These are phyloP conservation scores for Raffaelea albimanens DNA, from an alignment of 2,329 filamentous ascomycete species.

Conservation along the genomic window DNA sequence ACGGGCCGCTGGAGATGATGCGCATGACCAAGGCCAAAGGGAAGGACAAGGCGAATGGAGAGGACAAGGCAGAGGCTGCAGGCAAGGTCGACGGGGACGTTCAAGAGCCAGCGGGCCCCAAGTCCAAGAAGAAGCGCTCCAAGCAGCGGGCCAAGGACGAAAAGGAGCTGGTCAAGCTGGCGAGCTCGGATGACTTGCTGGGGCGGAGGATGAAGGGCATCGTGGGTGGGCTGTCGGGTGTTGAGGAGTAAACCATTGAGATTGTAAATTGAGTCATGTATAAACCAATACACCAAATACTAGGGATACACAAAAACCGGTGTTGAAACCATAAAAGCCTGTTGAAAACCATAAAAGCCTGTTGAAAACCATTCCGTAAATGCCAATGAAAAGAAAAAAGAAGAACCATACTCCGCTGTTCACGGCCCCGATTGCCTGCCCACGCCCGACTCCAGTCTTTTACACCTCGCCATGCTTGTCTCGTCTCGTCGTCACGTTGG, in stretches of 20 bases:
- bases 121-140: slow-evolving; percentile 15
- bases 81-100: slow-evolving; percentile 1
- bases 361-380: too few species aligned
- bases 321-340: neutral
- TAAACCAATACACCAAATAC: too few species aligned
- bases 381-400: too few species aligned
- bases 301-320: too few species aligned
- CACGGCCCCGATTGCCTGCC: too few species aligned
- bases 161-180: slow-evolving; percentile 40
- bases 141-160: slow-evolving; percentile 23
- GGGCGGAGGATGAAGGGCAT: slow-evolving; percentile 50
- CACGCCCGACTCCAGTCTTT: neutral
- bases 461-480: too few species aligned
- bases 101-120: slow-evolving; percentile 1
- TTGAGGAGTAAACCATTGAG: slow-evolving; percentile 30
- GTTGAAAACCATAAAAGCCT: neutral
- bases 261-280: too few species aligned
- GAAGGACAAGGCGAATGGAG: too few species aligned
- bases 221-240: slow-evolving; percentile 41
- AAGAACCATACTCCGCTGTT: too few species aligned
- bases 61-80: too few species aligned
- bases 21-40: slow-evolving; percentile 40
- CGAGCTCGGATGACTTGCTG: slow-evolving; percentile 48
- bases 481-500: neutral
- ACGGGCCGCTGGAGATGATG: slow-evolving; percentile 72